Percentiles rank a stretch among this genome's conserved stretches.
Evolutionary conservation across 306 rosid genomes (phyloP).

Genomic region (Pterocarpus macrocarpus): DNA sequence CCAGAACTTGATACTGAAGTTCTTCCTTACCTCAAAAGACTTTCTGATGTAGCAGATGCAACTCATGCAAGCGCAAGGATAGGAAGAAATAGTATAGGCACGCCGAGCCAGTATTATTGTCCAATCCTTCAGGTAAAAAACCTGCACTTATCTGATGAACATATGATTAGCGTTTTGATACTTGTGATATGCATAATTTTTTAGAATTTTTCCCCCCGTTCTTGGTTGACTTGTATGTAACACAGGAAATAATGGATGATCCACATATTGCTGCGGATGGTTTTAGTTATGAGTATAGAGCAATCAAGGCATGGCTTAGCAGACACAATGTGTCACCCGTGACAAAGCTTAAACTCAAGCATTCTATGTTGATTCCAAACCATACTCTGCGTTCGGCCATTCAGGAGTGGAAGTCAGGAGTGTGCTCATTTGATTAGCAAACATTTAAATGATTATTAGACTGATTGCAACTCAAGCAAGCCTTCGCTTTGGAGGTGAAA

Average conservation of each 20-base stretch:
- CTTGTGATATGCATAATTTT: conserved; percentile 11
- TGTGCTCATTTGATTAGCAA: conserved; percentile 39
- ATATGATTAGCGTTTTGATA: conserved; percentile 27
- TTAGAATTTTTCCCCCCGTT: background rate
- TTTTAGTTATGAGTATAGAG: conserved; percentile 81
- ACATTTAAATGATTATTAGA: background rate
- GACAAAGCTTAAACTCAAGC: conserved; percentile 70
- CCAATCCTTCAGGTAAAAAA: conserved; percentile 91
- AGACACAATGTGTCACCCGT: conserved; percentile 79
- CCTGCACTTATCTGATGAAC: conserved; percentile 12
- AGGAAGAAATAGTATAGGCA: conserved; percentile 48
- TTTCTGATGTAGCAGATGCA: conserved; percentile 64
- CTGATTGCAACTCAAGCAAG: conserved; percentile 5
- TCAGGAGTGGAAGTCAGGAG: conserved; percentile 79
- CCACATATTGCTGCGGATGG: conserved; percentile 94
- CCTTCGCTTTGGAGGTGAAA: background rate
- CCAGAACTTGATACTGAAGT: conserved; percentile 93
- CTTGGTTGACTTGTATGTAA: conserved; percentile 36
- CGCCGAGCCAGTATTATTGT: conserved; percentile 87
- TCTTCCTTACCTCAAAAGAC: conserved; percentile 77
- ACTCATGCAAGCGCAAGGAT: conserved; percentile 41
- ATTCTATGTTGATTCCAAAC: conserved; percentile 72
- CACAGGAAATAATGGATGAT: conserved; percentile 90
- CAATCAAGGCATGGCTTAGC: conserved; percentile 93
- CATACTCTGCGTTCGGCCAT: conserved; percentile 86